Conservation (phyloP, 192 early-diverging fungal species). For the Coemansia sp. region DNA sequence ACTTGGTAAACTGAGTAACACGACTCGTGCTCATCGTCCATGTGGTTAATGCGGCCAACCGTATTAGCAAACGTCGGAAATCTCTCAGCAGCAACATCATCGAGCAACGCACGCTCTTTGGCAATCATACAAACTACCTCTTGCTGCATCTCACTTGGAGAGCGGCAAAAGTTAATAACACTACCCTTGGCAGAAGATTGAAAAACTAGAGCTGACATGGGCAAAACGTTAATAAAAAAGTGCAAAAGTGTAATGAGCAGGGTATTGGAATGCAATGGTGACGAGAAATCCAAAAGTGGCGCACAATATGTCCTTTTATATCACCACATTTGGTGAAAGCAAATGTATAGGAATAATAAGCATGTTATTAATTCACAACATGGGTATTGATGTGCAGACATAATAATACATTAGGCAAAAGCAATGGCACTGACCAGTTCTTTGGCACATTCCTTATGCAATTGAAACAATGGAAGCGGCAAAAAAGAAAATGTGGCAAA, state of each 20-base stretch:
- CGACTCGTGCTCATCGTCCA: not conserved
- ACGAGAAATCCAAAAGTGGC: too few relatives aligned
- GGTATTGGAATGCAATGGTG: too few relatives aligned
- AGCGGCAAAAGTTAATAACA: not conserved
- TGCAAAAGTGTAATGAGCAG: too few relatives aligned
- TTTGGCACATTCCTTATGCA: not conserved
- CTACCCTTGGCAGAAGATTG: not conserved
- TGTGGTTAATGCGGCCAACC: not conserved
- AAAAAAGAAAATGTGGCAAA: not conserved
- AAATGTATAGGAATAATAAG: not conserved
- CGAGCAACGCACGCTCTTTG: not conserved
- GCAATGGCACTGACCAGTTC: not conserved
- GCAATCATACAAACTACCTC: not conserved
- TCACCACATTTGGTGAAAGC: not conserved
- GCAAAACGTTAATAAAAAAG: too few relatives aligned
- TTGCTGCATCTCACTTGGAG: not conserved
- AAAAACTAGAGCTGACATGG: not conserved
- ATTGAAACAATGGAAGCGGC: not conserved
- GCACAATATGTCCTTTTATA: too few relatives aligned
- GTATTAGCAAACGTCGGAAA: slow-evolving; percentile 9
- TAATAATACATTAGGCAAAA: not conserved
- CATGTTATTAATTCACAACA: too few relatives aligned
- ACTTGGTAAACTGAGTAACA: not conserved
- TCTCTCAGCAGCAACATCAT: not conserved
- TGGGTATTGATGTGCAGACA: not conserved